Evolutionary conservation across 345 rosid genomes (phyloP).

Genomic region (Lagerstroemia speciosa): DNA sequence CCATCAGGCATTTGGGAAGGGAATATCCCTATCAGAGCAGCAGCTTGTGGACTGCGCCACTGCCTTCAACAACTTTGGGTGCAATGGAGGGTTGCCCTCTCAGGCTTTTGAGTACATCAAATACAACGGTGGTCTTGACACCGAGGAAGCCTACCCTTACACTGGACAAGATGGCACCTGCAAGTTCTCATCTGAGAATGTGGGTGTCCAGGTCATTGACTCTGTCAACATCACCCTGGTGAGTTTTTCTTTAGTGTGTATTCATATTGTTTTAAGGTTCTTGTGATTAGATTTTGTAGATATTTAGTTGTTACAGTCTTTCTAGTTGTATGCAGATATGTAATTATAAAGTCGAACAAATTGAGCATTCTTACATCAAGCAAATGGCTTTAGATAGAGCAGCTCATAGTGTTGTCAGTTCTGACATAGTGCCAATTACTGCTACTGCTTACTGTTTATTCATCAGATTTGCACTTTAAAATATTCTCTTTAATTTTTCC

Average conservation of each 20-base stretch:
- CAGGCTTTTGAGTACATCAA: constrained; percentile 96
- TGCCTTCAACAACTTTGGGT: constrained; percentile 82
- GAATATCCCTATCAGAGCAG: constrained; percentile 80
- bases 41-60: constrained; percentile 98
- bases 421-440: too few relatives aligned
- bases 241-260: constrained; percentile 9
- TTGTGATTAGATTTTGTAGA: neutral
- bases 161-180: constrained; percentile 48
- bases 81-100: constrained; percentile 92
- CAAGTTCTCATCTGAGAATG: constrained; percentile 67
- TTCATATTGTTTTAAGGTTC: neutral
- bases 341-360: neutral
- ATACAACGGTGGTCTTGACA: constrained; percentile 86
- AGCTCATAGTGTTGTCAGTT: too few relatives aligned
- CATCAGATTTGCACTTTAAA: too few relatives aligned
- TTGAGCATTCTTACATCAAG: neutral
- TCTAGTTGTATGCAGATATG: too few relatives aligned
- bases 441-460: too few relatives aligned
- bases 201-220: constrained; percentile 56
- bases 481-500: too few relatives aligned
- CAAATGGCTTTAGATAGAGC: neutral
- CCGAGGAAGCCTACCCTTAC: constrained; percentile 88
- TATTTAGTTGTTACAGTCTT: too few relatives aligned
- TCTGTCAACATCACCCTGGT: constrained; percentile 92
- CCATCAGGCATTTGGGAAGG: constrained; percentile 80